phyloP scores from a whole-genome alignment of 1,284 basidiomycete species.

The Pseudozyma tsukubaensis region DNA sequence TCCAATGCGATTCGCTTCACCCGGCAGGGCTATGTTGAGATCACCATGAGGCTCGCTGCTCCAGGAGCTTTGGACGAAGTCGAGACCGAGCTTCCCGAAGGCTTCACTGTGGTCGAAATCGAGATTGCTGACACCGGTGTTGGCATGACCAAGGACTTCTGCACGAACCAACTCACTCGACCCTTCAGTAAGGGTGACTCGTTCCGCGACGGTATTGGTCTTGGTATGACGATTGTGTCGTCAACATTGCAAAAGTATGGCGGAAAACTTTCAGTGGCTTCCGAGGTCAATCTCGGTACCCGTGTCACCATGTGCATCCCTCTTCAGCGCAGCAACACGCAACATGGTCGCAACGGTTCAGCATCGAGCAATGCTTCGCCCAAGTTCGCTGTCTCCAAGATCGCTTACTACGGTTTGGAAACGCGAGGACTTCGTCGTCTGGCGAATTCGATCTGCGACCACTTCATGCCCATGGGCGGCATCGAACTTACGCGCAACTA shows the following conservation, averaged over 20 bases:
- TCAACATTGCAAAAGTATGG: slow-evolving; percentile 46
- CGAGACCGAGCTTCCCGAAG: slow-evolving; percentile 14
- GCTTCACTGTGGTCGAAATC: slow-evolving; percentile 33
- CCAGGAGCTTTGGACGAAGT: slow-evolving; percentile 23
- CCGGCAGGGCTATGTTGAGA: slow-evolving; percentile 41
- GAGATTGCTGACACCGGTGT: slow-evolving; percentile 43
- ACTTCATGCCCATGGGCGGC: slow-evolving; percentile 27
- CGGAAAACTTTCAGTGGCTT: slow-evolving; percentile 48
- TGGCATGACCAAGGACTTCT: slow-evolving; percentile 53
- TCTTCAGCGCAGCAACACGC: slow-evolving; percentile 7
- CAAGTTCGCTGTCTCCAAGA: slow-evolving; percentile 27
- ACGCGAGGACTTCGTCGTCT: slow-evolving; percentile 38
- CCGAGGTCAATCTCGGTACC: slow-evolving; percentile 50
- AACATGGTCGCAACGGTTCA: slow-evolving; percentile 16
- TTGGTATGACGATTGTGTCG: slow-evolving; percentile 58
- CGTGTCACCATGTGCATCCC: slow-evolving; percentile 49
- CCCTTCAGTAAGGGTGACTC: slow-evolving; percentile 57
- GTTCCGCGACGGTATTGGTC: slow-evolving; percentile 56
- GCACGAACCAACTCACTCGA: slow-evolving; percentile 36
- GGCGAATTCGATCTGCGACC: slow-evolving; percentile 32
- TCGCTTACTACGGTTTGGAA: slow-evolving; percentile 34
- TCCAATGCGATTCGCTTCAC: slow-evolving; percentile 57
- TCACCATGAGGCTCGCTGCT: slow-evolving; percentile 27
- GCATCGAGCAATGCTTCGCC: background rate
- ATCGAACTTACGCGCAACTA: slow-evolving; percentile 33